Percentiles rank a stretch among this genome's conserved stretches.
Conservation (phyloP, 1,284 basidiomycete genomes). For the Cryptococcus sp. region DNA sequence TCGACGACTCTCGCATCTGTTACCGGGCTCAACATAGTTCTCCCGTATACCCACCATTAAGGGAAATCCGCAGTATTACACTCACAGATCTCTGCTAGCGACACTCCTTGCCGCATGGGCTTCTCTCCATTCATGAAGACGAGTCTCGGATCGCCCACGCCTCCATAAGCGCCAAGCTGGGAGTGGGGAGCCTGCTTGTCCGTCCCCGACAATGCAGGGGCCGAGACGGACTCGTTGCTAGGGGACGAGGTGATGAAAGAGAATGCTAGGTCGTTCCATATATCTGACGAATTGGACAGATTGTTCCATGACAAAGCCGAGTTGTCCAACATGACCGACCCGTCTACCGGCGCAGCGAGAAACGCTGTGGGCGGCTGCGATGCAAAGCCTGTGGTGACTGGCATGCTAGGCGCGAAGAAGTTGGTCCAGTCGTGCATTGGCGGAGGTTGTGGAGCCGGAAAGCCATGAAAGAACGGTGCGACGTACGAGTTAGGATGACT, state of each 20-base stretch:
- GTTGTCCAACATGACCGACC: slow-evolving; percentile 18
- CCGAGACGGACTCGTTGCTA: background rate
- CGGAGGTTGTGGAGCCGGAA: background rate
- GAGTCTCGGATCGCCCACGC: slow-evolving; percentile 13
- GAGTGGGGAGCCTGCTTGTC: background rate
- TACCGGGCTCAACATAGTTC: background rate
- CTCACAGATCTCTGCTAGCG: slow-evolving; percentile 33
- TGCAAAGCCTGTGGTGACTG: background rate
- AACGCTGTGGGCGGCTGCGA: slow-evolving; percentile 4
- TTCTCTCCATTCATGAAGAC: slow-evolving; percentile 22
- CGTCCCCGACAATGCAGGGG: background rate
- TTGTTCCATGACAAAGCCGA: slow-evolving; percentile 13
- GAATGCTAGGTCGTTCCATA: slow-evolving; percentile 23
- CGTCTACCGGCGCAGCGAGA: slow-evolving; percentile 21
- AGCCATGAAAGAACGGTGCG: background rate
- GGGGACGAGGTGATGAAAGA: background rate
- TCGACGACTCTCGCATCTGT: slow-evolving; percentile 35
- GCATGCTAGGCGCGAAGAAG: background rate
- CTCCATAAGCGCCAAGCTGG: background rate
- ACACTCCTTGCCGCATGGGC: slow-evolving; percentile 33
- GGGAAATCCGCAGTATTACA: background rate
- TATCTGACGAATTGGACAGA: slow-evolving; percentile 6
- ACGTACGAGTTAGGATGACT: background rate
- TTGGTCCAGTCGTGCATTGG: slow-evolving; percentile 12
- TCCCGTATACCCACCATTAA: background rate